Evolutionary conservation across 2,329 filamentous ascomycete genomes (phyloP), one percentile per base, ranked within the genome.

Genomic region (Laburnicola sp.): DNA sequence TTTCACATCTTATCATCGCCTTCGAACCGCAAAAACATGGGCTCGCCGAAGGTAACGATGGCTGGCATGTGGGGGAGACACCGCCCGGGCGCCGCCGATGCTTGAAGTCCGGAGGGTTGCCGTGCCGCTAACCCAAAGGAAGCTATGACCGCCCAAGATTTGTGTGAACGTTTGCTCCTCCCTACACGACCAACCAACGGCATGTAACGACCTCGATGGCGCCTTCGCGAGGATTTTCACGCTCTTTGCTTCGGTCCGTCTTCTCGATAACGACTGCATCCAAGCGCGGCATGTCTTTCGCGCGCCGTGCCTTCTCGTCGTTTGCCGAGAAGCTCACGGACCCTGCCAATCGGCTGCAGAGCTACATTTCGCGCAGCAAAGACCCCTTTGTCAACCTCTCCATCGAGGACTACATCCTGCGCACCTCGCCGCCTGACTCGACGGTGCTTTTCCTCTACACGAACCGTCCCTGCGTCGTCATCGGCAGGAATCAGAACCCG

Each of bases 401-500:
- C 28, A 87, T 97, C 64, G 94, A 99, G 77, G 91, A 97, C 71
- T 87, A 89, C 71, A 85, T 99, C 27, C 83, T 97, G 6, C 85
- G 89, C 63, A 84, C 85, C 48, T 86, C 87, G 0, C 82, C 86
- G 1, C 78, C 84, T 5, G 82, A 88, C 53, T 91, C 91, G 9
- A 87, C 83, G 10, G 75, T 97, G 44, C 82, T 97, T 2, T 88
- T 97, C 50, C 82, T 97, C 44, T 99, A 97, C 76, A 83, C 85
- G 64, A 97, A 99, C 75, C 75, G 84, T 32, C 91, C 93, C 0
- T 91, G 89, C 70, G 82, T 99, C 53, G 86, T 99, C 68, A 87
- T 99, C 60, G 94, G 94, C 37, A 86, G 94, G 53, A 99, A 99
- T 72, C 94, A 99, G 76, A 99, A 99, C 71, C 94, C 94, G 47